Evolutionary conservation across 345 rosid species (phyloP), one percentile per base, ranked within the genome.

Genomic region (Alliaria petiolata): DNA sequence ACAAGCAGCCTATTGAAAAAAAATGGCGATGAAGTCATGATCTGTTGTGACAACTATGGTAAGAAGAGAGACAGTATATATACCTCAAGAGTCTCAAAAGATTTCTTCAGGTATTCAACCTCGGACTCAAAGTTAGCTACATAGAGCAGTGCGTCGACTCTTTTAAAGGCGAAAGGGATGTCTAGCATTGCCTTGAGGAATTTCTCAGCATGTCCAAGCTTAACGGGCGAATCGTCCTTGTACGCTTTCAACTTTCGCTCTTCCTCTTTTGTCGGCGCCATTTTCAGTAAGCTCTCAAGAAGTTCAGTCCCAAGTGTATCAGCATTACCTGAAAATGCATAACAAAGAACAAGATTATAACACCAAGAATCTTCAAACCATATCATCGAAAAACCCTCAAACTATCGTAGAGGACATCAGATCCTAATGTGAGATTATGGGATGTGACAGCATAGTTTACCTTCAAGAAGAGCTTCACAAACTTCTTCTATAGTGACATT

Each of bases 401-500:
- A 4, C 42, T 3, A 44, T 30, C 8, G 14, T 7, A 19, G 25
- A 34, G 4, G 16, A 54, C 12, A 44, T 34, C 34, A 22, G 25
- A 22, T 22, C 25, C 25, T 22, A 22, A 1, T 22, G 25, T 22
- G 25, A 22, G 25, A 22, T 1, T 22, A 22, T 22, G 25, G n/a
- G 25, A 22, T 22, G 25, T 22, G 25, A 22, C 8, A 62, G 30
- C 19, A 57, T 69, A 12, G 19, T 49, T 70, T 88, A 95, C 99
- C 99, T 89, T 95, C 98, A 45, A 92, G 76, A 47, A 95, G 98
- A 26, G 95, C 98, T 31, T 95, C 98, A 74, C 96, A 89, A 63
- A 95, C 97, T 89, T 95, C 98, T 82, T 92, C 99, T 5, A 88
- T 70, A 30, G 99, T 92, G 72, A 95, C 98, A 67, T 95, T 87